phyloP scores from a whole-genome alignment of 805 yeast genomes.

The Naumovozyma baii region DNA sequence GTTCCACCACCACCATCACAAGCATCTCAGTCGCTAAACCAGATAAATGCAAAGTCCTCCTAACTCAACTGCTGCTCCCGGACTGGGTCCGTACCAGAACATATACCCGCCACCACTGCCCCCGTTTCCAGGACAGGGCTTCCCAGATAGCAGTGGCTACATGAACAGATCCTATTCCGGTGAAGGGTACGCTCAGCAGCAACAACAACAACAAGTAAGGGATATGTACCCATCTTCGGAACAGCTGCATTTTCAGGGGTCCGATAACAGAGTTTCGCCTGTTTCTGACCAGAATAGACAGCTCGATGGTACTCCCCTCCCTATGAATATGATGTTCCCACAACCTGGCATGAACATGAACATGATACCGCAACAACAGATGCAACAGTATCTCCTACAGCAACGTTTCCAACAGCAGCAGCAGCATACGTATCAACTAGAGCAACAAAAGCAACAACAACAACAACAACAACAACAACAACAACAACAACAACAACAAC shows the following conservation, averaged over 20 bases:
- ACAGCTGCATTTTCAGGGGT: background rate
- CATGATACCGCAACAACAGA: background rate
- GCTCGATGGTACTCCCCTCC: too few species aligned
- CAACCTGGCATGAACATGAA: too few species aligned
- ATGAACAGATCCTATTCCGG: background rate
- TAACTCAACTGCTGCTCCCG: background rate
- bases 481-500: constrained; percentile 1
- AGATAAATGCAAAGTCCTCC: background rate
- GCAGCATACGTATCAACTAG: background rate
- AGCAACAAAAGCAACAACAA: constrained; percentile 1
- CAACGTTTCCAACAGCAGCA: background rate
- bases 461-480: constrained; percentile 1
- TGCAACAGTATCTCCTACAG: background rate
- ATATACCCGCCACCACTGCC: too few species aligned
- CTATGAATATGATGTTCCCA: background rate
- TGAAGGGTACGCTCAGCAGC: background rate
- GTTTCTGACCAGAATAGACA: too few species aligned
- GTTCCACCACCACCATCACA: too few species aligned
- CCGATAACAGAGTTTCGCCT: too few species aligned
- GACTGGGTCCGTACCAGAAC: background rate
- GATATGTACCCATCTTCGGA: background rate
- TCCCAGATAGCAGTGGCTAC: background rate
- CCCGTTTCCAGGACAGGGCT: too few species aligned
- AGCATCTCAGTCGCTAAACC: too few species aligned
- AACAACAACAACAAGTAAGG: background rate